Evolutionary conservation across 257 asterid genomes (phyloP), one percentile per base, ranked within the genome.

Genomic region (Petunia axillaris): DNA sequence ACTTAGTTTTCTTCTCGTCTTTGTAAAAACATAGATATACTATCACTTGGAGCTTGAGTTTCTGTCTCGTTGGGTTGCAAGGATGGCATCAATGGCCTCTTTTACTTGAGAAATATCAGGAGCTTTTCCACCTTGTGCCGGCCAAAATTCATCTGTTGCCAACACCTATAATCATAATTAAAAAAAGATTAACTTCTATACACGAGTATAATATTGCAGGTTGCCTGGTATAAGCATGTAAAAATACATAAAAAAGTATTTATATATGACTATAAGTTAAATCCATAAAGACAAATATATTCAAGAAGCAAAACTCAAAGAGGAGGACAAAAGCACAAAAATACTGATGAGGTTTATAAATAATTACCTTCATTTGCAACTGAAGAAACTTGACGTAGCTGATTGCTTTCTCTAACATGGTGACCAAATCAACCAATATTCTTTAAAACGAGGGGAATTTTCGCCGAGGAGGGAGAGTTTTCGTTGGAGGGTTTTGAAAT

Each of bases 391-490:
- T 91, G 79, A 94, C 98, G 76, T 94, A 94, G 74, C 96, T 78
- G 48, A 91, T 94, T 73, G 98, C 98, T 76, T 94, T 94, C 83
- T 94, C 98, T 75, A 94, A 81, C 98, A 93, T 94, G 71, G 98
- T 93, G 15, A 94, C 98, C 89, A 94, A 88, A 91, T 94, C 98
- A 86, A 94, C 98, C 98, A n/a, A n/a, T n/a, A n/a, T n/a, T n/a
- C n/a, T n/a, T n/a, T n/a, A n/a, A n/a, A n/a, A n/a, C n/a, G n/a
- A n/a, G n/a, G n/a, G n/a, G n/a, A n/a, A n/a, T n/a, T n/a, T n/a
- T n/a, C n/a, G n/a, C n/a, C n/a, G n/a, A n/a, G n/a, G n/a, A n/a
- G n/a, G n/a, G n/a, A n/a, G n/a, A n/a, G n/a, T n/a, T n/a, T n/a
- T n/a, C n/a, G n/a, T n/a, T n/a, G n/a, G n/a, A n/a, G n/a, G n/a